A percentile compares a stretch with the other conserved stretches of the same genome.
These are phyloP conservation scores for Wallacemonas sp. DNA, from an alignment of 208 protist species.

Conservation along the genomic window DNA sequence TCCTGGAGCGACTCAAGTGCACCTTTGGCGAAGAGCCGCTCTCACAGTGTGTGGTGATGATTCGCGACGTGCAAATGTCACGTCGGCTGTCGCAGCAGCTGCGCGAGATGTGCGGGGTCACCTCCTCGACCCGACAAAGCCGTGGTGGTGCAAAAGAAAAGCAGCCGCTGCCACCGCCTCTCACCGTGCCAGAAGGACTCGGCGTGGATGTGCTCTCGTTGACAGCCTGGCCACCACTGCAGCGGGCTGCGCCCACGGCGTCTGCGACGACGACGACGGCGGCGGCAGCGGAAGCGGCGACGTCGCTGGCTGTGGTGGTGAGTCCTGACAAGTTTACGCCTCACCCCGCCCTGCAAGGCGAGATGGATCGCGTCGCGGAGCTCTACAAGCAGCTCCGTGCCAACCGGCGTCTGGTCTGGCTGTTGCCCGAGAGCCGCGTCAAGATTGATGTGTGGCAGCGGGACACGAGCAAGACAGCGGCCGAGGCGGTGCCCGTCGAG, in stretches of 20 bases:
- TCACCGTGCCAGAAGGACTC: conserved; percentile 13
- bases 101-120: conserved; percentile 23
- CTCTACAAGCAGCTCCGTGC: conserved; percentile 61
- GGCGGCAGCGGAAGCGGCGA: neutral
- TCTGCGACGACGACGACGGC: neutral
- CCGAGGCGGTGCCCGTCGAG: conserved; percentile 29
- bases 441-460: conserved; percentile 60
- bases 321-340: conserved; percentile 18
- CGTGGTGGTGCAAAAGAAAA: too few species aligned
- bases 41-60: conserved; percentile 77
- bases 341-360: conserved; percentile 52
- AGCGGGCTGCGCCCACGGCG: neutral
- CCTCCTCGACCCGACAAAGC: neutral
- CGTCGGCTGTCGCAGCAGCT: conserved; percentile 70
- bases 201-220: conserved; percentile 77
- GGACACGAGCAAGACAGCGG: conserved; percentile 29
- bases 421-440: conserved; percentile 61
- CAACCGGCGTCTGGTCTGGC: conserved; percentile 73
- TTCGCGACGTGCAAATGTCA: conserved; percentile 82
- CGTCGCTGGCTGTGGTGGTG: too few species aligned
- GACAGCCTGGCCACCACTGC: conserved; percentile 61
- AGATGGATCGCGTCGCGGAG: conserved; percentile 57
- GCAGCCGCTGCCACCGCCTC: neutral
- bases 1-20: conserved; percentile 86
- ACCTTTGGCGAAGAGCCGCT: conserved; percentile 79